A percentile compares a stretch with the other conserved stretches of the same genome.
Evolutionary conservation across 371 early-diverging fungal species (phyloP).

Genomic region (Gilbertella persicaria): DNA sequence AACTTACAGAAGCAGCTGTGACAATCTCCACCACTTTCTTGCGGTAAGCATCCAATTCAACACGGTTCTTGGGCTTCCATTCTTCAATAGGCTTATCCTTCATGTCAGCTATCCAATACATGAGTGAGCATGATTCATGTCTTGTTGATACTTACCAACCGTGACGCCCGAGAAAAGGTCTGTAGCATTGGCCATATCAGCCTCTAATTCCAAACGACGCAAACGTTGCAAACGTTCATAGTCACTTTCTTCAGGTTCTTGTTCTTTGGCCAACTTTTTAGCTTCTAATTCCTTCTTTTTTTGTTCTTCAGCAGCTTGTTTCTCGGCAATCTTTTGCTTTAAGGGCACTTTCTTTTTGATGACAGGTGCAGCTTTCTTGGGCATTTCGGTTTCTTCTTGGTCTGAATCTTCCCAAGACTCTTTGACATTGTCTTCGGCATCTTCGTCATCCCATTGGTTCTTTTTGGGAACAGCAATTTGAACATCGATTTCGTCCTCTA

Average conservation of each 20-base stretch:
- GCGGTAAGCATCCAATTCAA: conserved; percentile 81
- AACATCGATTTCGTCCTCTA: conserved; percentile 43
- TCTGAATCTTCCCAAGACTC: conserved; percentile 80
- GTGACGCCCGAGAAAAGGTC: conserved; percentile 81
- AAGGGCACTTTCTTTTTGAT: conserved; percentile 73
- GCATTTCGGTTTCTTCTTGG: conserved; percentile 61
- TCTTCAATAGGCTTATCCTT: conserved; percentile 61
- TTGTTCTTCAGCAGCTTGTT: conserved; percentile 73
- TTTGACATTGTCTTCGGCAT: conserved; percentile 73
- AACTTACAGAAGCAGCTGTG: conserved; percentile 65
- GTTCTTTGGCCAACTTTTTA: conserved; percentile 45
- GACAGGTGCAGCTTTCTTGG: conserved; percentile 39
- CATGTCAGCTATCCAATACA: conserved; percentile 34
- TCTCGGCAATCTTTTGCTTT: conserved; percentile 76
- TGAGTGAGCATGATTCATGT: too few species aligned
- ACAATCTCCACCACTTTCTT: conserved; percentile 72
- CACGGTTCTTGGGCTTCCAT: conserved; percentile 79
- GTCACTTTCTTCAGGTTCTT: conserved; percentile 61
- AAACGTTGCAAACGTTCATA: conserved; percentile 65
- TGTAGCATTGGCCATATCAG: conserved; percentile 84
- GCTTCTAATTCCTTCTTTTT: conserved; percentile 60
- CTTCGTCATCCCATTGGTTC: conserved; percentile 85
- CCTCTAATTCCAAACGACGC: conserved; percentile 69
- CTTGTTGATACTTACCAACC: conserved; percentile 55
- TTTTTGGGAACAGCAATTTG: conserved; percentile 39